Percentiles rank a stretch among this genome's conserved stretches.
Evolutionary conservation across 208 protist species (phyloP).

Genomic region (Leishmania aethiopica): DNA sequence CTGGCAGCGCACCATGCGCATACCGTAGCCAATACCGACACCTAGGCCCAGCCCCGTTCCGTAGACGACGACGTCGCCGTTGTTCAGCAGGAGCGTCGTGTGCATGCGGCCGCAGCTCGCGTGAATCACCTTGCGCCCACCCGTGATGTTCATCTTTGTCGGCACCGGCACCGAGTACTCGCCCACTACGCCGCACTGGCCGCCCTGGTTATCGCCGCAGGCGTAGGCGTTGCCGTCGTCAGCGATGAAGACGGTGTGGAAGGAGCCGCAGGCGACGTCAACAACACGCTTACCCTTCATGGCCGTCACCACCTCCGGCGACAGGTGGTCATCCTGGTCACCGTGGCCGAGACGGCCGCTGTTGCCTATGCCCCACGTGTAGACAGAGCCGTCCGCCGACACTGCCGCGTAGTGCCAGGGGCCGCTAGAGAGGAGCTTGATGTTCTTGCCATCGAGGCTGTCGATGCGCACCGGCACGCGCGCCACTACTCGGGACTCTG

Average conservation of each 20-base stretch:
- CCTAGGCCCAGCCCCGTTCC: constrained; percentile 72
- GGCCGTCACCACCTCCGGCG: constrained; percentile 42
- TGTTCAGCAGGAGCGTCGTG: constrained; percentile 65
- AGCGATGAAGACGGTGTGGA: constrained; percentile 80
- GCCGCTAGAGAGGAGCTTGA: constrained; percentile 54
- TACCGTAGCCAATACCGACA: constrained; percentile 63
- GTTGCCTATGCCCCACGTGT: constrained; percentile 84
- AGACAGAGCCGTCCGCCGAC: constrained; percentile 45
- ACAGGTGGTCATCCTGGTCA: constrained; percentile 45
- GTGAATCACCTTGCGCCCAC: constrained; percentile 49
- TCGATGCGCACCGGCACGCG: constrained; percentile 41
- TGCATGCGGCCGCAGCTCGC: constrained; percentile 72
- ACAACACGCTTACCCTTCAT: constrained; percentile 43
- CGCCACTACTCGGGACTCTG: constrained; percentile 32
- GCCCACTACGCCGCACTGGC: constrained; percentile 76
- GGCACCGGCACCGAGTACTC: constrained; percentile 47
- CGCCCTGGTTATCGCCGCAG: constrained; percentile 80
- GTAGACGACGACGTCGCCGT: constrained; percentile 70
- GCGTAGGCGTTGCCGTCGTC: constrained; percentile 54
- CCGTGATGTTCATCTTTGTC: constrained; percentile 44
- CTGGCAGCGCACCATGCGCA: constrained; percentile 66
- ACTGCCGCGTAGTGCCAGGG: constrained; percentile 83
- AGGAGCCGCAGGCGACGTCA: constrained; percentile 77
- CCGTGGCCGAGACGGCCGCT: constrained; percentile 83
- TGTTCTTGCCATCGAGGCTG: constrained; percentile 34